Conservation (phyloP, 805 yeast species). For the Hanseniaspora mollemarum region DNA sequence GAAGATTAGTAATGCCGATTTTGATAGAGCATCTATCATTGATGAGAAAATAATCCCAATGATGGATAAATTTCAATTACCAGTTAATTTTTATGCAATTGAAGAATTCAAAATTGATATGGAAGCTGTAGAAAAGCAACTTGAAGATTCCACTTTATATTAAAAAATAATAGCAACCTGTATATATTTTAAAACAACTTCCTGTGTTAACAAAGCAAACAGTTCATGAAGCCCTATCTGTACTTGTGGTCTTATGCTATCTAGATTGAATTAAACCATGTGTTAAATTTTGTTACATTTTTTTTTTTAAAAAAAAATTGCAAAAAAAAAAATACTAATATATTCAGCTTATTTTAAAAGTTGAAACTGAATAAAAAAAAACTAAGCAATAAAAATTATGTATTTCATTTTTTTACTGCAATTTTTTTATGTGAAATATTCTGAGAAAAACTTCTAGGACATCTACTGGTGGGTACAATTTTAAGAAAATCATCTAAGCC, state of each 20-base stretch:
- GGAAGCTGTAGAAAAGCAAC: constrained; percentile 1
- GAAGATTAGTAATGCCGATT: constrained; percentile 1
- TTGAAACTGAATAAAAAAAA: no score
- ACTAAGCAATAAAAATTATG: no score
- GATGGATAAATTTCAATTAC: constrained; percentile 10
- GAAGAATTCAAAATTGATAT: constrained; percentile 5
- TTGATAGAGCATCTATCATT: neutral
- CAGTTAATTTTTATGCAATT: constrained; percentile 4
- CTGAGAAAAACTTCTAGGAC: neutral
- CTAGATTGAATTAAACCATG: no score
- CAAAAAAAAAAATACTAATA: no score
- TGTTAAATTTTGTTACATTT: no score
- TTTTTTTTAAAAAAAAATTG: no score
- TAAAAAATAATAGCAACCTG: neutral
- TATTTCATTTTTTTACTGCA: no score
- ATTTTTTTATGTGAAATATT: neutral
- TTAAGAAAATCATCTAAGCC: neutral
- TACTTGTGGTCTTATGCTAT: no score
- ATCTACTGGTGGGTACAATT: neutral
- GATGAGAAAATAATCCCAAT: constrained; percentile 6
- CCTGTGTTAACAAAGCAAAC: neutral
- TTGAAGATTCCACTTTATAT: constrained; percentile 9
- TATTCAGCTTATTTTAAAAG: no score
- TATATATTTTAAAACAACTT: no score
- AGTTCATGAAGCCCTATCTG: no score